Evolutionary conservation across 1,139 yeast genomes (phyloP).

Genomic region (Debaryomyces udenii): DNA sequence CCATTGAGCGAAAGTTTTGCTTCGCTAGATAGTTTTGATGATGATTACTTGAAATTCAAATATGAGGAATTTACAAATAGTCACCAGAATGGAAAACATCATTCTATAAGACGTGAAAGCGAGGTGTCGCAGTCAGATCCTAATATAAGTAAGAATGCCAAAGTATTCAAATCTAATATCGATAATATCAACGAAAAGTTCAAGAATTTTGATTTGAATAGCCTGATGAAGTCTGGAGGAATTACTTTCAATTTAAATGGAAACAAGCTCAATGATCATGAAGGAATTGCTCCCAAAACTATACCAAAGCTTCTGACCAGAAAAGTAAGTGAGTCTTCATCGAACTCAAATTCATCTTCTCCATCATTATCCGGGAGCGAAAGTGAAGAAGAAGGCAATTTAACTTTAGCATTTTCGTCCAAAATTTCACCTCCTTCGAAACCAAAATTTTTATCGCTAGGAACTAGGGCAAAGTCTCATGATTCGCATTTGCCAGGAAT

Average conservation of each 20-base stretch:
- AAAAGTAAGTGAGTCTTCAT: conserved; percentile 10
- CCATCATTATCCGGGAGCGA: conserved; percentile 26
- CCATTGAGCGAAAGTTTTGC: conserved; percentile 79
- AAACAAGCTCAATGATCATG: conserved; percentile 16
- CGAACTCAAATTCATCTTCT: conserved; percentile 13
- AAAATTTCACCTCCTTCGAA: conserved; percentile 40
- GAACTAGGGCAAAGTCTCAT: conserved; percentile 46
- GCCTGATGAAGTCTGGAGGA: conserved; percentile 38
- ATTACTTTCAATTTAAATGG: conserved; percentile 4
- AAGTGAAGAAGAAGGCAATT: conserved; percentile 50
- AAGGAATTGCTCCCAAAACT: conserved; percentile 28
- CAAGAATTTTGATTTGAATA: conserved; percentile 38
- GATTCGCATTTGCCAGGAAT: conserved; percentile 44
- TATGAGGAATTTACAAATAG: conserved; percentile 34
- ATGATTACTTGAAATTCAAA: conserved; percentile 49
- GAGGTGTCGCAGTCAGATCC: conserved; percentile 12
- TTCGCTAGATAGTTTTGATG: conserved; percentile 71
- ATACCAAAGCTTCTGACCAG: conserved; percentile 8
- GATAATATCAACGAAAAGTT: conserved; percentile 36
- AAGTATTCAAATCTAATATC: conserved; percentile 6
- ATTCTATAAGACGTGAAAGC: conserved; percentile 6
- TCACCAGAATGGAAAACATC: background rate
- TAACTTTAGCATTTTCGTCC: conserved; percentile 56
- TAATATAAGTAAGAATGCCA: conserved; percentile 5
- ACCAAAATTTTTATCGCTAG: conserved; percentile 40